These are phyloP conservation scores for Ceratobasidium papillatum DNA, from an alignment of 1,284 basidiomycete species.

Conservation along the genomic window DNA sequence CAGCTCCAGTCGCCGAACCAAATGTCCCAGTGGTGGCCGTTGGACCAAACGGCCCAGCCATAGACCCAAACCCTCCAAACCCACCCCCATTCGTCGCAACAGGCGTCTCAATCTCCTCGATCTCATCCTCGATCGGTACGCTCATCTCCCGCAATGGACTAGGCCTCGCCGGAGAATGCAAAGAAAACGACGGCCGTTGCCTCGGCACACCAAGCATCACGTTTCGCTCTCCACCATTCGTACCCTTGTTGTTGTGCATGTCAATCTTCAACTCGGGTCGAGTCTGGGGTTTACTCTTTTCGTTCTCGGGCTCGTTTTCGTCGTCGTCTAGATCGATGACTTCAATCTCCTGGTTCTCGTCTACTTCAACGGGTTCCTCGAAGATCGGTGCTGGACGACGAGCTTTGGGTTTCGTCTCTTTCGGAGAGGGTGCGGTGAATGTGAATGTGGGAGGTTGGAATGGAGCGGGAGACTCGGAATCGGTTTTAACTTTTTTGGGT, in stretches of 20 bases:
- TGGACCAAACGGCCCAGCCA: background rate
- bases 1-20: background rate
- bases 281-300: background rate
- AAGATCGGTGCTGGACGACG: slow-evolving; percentile 16
- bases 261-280: slow-evolving; percentile 23
- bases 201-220: slow-evolving; percentile 20
- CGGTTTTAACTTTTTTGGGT: slow-evolving; percentile 15
- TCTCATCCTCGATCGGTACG: slow-evolving; percentile 32
- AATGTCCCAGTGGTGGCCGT: background rate
- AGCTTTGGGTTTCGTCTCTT: slow-evolving; percentile 24
- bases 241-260: slow-evolving; percentile 6
- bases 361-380: slow-evolving; percentile 16
- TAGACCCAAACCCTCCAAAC: background rate
- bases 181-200: slow-evolving; percentile 23
- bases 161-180: slow-evolving; percentile 28
- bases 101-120: slow-evolving; percentile 4
- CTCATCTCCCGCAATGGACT: slow-evolving; percentile 33
- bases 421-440: slow-evolving; percentile 34
- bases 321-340: slow-evolving; percentile 29
- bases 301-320: background rate
- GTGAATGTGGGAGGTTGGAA: slow-evolving; percentile 23
- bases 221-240: background rate
- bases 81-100: background rate
- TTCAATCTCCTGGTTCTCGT: slow-evolving; percentile 20
- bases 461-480: slow-evolving; percentile 10